Conservation (phyloP, 1,284 basidiomycete genomes). For the Ustilago esculenta region DNA sequence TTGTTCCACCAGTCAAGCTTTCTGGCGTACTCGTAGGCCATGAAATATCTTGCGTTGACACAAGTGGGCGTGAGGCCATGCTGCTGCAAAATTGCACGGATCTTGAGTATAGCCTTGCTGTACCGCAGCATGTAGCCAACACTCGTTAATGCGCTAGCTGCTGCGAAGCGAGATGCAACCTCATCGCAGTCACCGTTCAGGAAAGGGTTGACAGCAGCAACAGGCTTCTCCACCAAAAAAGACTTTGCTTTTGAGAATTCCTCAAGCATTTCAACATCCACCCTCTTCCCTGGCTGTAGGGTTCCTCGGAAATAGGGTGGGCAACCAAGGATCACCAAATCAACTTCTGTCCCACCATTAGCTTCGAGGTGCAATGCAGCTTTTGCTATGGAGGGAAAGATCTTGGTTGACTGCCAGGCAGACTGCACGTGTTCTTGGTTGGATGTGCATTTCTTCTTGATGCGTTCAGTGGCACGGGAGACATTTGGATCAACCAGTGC, state of each 20-base stretch:
- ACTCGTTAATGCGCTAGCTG: constrained; percentile 16
- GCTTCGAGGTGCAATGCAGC: constrained; percentile 1
- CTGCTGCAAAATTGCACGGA: constrained; percentile 16
- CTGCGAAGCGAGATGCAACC: constrained; percentile 23
- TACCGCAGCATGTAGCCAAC: constrained; percentile 56
- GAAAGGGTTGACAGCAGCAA: constrained; percentile 48
- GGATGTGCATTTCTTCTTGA: constrained; percentile 22
- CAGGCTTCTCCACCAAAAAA: constrained; percentile 61
- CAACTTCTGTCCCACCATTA: too few species aligned
- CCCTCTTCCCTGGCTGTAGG: constrained; percentile 9
- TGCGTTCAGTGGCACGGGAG: constrained; percentile 18
- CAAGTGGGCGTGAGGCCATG: constrained; percentile 28
- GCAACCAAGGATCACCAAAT: constrained; percentile 44
- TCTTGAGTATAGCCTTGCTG: constrained; percentile 31
- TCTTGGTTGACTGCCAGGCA: constrained; percentile 16
- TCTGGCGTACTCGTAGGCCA: constrained; percentile 50
- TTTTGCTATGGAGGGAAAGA: neutral
- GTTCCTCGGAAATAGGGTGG: constrained; percentile 47
- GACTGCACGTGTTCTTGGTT: neutral
- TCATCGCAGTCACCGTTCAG: constrained; percentile 17
- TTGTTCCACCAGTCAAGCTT: constrained; percentile 57
- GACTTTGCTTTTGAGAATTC: constrained; percentile 24
- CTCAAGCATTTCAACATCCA: constrained; percentile 25
- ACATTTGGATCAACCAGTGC: constrained; percentile 54
- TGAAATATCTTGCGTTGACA: constrained; percentile 54